phyloP scores from a whole-genome alignment of 2,329 filamentous ascomycete genomes.

The Penicillium sp. region DNA sequence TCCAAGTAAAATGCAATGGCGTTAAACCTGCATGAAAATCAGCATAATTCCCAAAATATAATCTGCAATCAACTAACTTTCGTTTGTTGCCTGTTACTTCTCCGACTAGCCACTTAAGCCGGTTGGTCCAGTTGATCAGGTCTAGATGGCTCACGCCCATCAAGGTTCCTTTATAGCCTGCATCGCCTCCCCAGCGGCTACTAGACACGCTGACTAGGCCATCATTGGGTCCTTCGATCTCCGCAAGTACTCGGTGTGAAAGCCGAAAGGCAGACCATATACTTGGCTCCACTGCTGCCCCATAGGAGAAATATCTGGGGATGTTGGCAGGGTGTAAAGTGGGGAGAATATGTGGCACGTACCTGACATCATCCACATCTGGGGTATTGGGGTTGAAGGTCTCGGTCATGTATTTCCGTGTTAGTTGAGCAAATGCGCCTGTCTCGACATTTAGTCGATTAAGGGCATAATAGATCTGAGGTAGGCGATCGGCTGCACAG shows the following conservation, averaged over 20 bases:
- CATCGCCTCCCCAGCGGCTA: conserved; percentile 56
- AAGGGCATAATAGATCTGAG: conserved; percentile 56
- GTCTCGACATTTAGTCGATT: conserved; percentile 56
- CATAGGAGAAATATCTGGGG: conserved; percentile 60
- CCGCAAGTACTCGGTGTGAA: conserved; percentile 54
- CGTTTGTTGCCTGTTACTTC: conserved; percentile 55
- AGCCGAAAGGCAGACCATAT: conserved; percentile 58
- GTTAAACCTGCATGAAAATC: conserved; percentile 51
- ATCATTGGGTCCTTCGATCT: conserved; percentile 59
- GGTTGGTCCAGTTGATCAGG: conserved; percentile 65
- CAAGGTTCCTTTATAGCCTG: conserved; percentile 59
- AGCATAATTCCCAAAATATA: background rate
- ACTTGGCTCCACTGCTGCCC: conserved; percentile 56
- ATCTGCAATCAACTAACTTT: conserved; percentile 33
- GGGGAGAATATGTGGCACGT: conserved; percentile 13
- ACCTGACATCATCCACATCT: conserved; percentile 53
- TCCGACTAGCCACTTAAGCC: conserved; percentile 58
- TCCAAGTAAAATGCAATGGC: conserved; percentile 63
- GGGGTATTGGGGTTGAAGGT: conserved; percentile 60
- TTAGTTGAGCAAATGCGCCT: conserved; percentile 61
- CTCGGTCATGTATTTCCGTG: conserved; percentile 56
- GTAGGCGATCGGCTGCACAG: conserved; percentile 50
- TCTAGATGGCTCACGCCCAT: conserved; percentile 64
- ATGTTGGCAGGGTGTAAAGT: background rate
- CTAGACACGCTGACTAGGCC: conserved; percentile 61